Evolutionary conservation across 2,329 filamentous ascomycete genomes (phyloP).

Genomic region (Sporothrix schenckii): DNA sequence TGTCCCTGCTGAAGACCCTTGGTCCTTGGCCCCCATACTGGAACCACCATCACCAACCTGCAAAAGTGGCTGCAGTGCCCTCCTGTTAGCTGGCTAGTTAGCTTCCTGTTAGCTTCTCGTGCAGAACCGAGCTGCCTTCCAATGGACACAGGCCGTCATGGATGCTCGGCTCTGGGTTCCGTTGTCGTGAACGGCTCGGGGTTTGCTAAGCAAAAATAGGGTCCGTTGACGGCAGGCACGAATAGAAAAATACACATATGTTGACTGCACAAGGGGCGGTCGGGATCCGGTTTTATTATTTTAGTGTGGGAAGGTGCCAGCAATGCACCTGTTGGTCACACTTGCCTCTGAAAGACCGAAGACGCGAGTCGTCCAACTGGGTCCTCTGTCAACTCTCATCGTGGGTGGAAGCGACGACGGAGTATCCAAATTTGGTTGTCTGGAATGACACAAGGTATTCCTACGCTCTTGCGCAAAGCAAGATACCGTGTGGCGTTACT

Average conservation of each 20-base stretch:
- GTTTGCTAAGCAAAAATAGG: neutral
- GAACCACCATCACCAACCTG: neutral
- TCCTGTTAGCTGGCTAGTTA: constrained; percentile 5
- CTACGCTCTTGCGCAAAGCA: neutral
- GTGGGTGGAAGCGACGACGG: constrained; percentile 4
- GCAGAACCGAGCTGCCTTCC: neutral
- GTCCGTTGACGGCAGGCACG: constrained; percentile 3
- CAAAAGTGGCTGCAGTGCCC: neutral
- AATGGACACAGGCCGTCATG: neutral
- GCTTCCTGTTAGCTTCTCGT: neutral
- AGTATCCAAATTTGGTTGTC: constrained; percentile 18
- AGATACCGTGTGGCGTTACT: neutral
- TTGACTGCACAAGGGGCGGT: neutral
- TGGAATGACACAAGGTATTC: neutral
- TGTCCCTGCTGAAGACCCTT: neutral
- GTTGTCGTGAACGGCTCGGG: constrained; percentile 1
- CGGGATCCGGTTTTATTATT: neutral
- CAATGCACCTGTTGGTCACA: neutral
- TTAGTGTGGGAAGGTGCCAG: neutral
- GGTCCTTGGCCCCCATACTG: neutral
- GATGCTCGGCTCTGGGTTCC: neutral
- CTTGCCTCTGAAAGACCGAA: constrained; percentile 19
- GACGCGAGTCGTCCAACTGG: constrained; percentile 8
- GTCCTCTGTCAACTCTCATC: neutral
- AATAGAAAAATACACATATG: constrained; percentile 1